These are phyloP conservation scores for Tylopilus orsonianus DNA, from an alignment of 1,284 basidiomycete genomes.

Conservation along the genomic window DNA sequence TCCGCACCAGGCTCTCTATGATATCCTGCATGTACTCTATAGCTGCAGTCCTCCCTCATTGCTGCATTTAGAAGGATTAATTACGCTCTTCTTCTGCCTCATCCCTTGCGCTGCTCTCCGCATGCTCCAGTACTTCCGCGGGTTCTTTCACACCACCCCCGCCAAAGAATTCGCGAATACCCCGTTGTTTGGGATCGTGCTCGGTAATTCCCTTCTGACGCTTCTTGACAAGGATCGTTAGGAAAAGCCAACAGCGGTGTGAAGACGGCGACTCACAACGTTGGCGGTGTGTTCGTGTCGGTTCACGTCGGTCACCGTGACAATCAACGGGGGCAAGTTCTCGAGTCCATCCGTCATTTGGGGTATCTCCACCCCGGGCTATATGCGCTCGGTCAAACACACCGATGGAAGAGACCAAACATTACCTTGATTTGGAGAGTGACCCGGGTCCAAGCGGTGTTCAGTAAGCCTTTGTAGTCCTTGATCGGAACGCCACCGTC, in stretches of 20 bases:
- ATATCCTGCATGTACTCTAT: constrained; percentile 14
- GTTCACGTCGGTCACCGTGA: constrained; percentile 55
- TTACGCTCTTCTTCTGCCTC: constrained; percentile 8
- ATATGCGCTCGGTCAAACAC: constrained; percentile 7
- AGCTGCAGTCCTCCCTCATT: not conserved
- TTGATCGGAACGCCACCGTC: constrained; percentile 31
- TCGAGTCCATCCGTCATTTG: constrained; percentile 24
- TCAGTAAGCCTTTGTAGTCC: constrained; percentile 55
- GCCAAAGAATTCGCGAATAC: constrained; percentile 78
- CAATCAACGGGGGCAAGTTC: constrained; percentile 36
- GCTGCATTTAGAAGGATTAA: not conserved
- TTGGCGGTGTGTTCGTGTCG: constrained; percentile 53
- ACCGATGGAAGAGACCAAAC: not conserved
- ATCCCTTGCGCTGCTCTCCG: constrained; percentile 34
- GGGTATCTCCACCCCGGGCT: constrained; percentile 34
- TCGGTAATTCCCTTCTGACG: constrained; percentile 80
- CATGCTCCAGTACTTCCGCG: constrained; percentile 18
- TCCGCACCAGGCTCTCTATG: constrained; percentile 9
- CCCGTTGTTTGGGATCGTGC: constrained; percentile 73
- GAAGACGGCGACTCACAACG: constrained; percentile 46
- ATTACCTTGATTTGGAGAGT: constrained; percentile 49
- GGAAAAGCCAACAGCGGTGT: not conserved
- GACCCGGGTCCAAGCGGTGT: constrained; percentile 72
- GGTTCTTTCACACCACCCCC: constrained; percentile 40
- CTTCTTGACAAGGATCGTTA: constrained; percentile 41